Conservation (phyloP, 1,284 basidiomycete genomes). For the Grifola frondosa region DNA sequence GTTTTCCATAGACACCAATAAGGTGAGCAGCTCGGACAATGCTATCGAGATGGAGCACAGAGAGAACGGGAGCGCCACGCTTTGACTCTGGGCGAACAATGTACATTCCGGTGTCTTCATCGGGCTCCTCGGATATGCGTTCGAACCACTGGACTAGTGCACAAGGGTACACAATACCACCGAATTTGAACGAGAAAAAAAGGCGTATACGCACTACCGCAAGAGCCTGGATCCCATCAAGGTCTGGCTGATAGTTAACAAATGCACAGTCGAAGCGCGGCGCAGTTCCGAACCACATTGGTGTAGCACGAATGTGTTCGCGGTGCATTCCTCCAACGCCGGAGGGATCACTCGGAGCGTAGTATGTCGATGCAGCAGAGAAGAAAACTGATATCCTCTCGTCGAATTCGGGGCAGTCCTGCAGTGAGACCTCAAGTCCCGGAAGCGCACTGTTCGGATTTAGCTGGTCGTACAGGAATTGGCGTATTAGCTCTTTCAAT, state of each 20-base stretch:
- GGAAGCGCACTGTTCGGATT: conserved; percentile 3
- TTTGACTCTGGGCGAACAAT: conserved; percentile 13
- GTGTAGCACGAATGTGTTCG: conserved; percentile 16
- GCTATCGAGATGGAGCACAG: conserved; percentile 13
- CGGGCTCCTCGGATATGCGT: conserved; percentile 10
- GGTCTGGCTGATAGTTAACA: not conserved
- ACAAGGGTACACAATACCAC: conserved; percentile 9
- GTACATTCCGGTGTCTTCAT: conserved; percentile 23
- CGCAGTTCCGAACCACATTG: conserved; percentile 12
- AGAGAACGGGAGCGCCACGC: not conserved
- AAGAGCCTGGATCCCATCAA: conserved; percentile 1
- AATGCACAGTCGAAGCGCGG: conserved; percentile 15
- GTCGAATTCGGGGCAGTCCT: not conserved
- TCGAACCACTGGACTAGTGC: conserved; percentile 22
- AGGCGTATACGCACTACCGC: conserved; percentile 4
- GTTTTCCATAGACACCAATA: conserved; percentile 8
- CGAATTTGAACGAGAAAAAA: conserved; percentile 10
- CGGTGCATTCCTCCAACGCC: conserved; percentile 18
- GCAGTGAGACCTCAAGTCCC: not conserved
- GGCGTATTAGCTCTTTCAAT: conserved; percentile 5
- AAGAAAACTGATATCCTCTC: conserved; percentile 3
- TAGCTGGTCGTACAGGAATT: conserved; percentile 15
- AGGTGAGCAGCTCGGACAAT: conserved; percentile 17
- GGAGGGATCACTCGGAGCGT: conserved; percentile 25
- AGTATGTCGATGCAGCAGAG: conserved; percentile 13